phyloP scores from a whole-genome alignment of 345 rosid species.

The Limnanthes douglasii region DNA sequence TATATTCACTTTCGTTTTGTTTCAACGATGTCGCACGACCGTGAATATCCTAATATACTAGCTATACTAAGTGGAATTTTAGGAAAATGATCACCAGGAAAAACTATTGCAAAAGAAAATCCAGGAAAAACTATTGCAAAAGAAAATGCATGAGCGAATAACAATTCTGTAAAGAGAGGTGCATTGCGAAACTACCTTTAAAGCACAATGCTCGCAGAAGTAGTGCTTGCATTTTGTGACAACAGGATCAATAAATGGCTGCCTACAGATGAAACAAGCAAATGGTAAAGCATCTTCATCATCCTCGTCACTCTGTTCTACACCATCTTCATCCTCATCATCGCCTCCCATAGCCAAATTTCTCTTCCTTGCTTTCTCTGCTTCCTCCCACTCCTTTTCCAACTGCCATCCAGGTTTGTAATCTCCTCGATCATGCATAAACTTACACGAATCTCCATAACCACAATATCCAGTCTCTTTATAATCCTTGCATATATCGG shows the following conservation, averaged over 20 bases:
- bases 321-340: slow-evolving; percentile 36
- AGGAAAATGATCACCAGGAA: not conserved
- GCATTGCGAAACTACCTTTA: slow-evolving; percentile 30
- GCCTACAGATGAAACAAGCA: slow-evolving; percentile 80
- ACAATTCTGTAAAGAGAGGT: not conserved
- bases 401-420: slow-evolving; percentile 89
- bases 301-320: slow-evolving; percentile 19
- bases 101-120: not conserved
- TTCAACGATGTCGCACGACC: too few relatives aligned
- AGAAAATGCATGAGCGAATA: not conserved
- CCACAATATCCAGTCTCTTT: slow-evolving; percentile 95
- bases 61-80: too few relatives aligned
- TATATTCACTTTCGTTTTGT: too few relatives aligned
- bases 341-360: slow-evolving; percentile 48
- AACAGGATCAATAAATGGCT: slow-evolving; percentile 70
- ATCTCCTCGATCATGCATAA: slow-evolving; percentile 90
- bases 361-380: slow-evolving; percentile 70
- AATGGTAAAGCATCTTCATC: slow-evolving; percentile 57
- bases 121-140: not conserved
- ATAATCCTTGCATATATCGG: slow-evolving; percentile 85
- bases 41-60: too few relatives aligned
- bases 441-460: slow-evolving; percentile 81
- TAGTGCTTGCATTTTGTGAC: slow-evolving; percentile 80
- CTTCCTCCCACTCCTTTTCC: slow-evolving; percentile 90
- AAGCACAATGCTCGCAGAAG: slow-evolving; percentile 91